Evolutionary conservation across 2,329 filamentous ascomycete species (phyloP).

Genomic region (Cladosporium sp.): DNA sequence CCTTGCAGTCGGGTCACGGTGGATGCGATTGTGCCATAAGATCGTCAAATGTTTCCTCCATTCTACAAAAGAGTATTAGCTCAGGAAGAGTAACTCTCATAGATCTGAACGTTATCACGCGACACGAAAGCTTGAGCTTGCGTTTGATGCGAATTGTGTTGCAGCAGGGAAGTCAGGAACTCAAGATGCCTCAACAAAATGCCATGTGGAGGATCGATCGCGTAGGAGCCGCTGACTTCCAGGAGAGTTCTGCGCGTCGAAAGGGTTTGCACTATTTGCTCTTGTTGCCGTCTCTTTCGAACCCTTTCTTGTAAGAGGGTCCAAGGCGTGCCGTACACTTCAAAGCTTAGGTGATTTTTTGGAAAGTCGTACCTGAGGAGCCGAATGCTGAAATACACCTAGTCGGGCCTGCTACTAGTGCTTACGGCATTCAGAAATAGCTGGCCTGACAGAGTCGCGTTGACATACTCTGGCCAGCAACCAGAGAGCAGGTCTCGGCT

Average conservation of each 20-base stretch:
- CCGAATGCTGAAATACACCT: too few relatives aligned
- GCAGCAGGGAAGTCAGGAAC: neutral
- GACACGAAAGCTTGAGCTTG: neutral
- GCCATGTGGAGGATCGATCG: slow-evolving; percentile 1
- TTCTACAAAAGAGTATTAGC: neutral
- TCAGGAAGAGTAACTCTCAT: neutral
- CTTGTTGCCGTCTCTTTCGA: neutral
- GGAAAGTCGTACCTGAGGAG: too few relatives aligned
- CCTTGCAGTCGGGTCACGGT: neutral
- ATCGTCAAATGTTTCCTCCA: neutral
- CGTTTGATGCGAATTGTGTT: neutral
- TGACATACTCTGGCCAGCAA: neutral
- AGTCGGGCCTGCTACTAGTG: too few relatives aligned
- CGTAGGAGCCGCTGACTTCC: neutral
- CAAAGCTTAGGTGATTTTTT: too few relatives aligned
- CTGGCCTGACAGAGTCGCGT: too few relatives aligned
- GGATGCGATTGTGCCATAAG: neutral
- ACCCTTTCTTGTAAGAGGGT: neutral
- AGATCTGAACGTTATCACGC: neutral
- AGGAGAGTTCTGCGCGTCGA: neutral
- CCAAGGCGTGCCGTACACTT: neutral
- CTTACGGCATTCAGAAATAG: too few relatives aligned
- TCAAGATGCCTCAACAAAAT: neutral
- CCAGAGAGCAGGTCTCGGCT: neutral
- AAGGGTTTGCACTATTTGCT: neutral